phyloP scores from a whole-genome alignment of 306 rosid species.

The Malus fusca region DNA sequence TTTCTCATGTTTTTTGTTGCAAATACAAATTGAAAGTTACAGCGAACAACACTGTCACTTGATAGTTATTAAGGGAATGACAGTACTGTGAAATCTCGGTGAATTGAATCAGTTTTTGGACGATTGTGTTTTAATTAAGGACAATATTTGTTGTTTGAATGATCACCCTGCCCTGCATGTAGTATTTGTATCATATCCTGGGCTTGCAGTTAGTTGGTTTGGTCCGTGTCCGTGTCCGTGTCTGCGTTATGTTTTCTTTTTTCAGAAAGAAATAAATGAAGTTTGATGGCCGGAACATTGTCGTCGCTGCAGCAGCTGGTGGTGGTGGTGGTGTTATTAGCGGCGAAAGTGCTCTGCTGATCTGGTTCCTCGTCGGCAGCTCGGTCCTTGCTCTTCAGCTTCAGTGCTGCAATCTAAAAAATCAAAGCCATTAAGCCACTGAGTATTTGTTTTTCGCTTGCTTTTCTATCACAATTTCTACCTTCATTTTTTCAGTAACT shows the following conservation, averaged over 20 bases:
- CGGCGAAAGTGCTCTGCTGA: not conserved
- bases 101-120: not conserved
- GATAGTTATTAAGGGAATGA: too few relatives aligned
- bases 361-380: not conserved
- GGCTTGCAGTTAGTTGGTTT: not conserved
- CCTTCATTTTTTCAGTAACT: not conserved
- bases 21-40: not conserved
- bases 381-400: not conserved
- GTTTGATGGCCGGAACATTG: not conserved
- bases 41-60: too few relatives aligned
- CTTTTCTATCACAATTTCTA: not conserved
- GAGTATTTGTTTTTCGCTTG: not conserved
- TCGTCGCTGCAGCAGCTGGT: not conserved
- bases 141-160: not conserved
- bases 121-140: not conserved
- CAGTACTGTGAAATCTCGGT: not conserved
- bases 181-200: not conserved
- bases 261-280: too few relatives aligned
- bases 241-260: too few relatives aligned
- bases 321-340: not conserved
- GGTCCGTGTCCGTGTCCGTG: too few relatives aligned
- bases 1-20: not conserved
- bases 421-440: not conserved
- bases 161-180: too few relatives aligned
- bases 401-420: not conserved